phyloP scores from a whole-genome alignment of 1,284 basidiomycete species.

The Neotropicomus parvogracilis region DNA sequence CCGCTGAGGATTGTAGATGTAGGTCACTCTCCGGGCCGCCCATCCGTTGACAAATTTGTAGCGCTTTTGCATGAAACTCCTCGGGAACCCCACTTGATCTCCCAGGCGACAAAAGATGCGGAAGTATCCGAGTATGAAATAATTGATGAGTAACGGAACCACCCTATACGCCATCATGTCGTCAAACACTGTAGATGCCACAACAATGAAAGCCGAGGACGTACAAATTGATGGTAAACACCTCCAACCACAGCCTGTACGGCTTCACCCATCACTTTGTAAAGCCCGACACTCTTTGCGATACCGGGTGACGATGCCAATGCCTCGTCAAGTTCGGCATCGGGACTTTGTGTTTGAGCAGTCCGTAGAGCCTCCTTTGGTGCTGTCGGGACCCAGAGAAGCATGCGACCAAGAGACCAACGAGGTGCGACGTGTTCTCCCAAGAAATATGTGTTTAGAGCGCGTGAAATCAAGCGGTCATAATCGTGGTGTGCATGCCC shows the following conservation, averaged over 20 bases:
- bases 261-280: constrained; percentile 72
- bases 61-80: constrained; percentile 30
- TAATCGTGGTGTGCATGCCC: constrained; percentile 51
- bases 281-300: constrained; percentile 56
- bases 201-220: constrained; percentile 31
- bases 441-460: constrained; percentile 63
- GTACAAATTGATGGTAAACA: constrained; percentile 73
- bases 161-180: constrained; percentile 18
- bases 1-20: too few relatives aligned
- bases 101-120: constrained; percentile 30
- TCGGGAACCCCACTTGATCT: constrained; percentile 29
- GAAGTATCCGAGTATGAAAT: constrained; percentile 35
- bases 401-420: constrained; percentile 64
- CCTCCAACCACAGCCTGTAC: constrained; percentile 75
- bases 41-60: constrained; percentile 32
- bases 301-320: constrained; percentile 29
- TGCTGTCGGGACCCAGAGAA: constrained; percentile 66
- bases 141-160: constrained; percentile 33
- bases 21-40: constrained; percentile 31
- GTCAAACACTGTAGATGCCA: not conserved
- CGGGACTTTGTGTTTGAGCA: constrained; percentile 14
- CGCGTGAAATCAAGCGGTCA: constrained; percentile 49
- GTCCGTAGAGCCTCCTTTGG: constrained; percentile 22
- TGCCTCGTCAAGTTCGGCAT: constrained; percentile 29
- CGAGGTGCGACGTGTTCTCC: constrained; percentile 68